Evolutionary conservation across 2,329 filamentous ascomycete species (phyloP), one percentile per base, ranked within the genome.

Genomic region (Monosporascus sp.): DNA sequence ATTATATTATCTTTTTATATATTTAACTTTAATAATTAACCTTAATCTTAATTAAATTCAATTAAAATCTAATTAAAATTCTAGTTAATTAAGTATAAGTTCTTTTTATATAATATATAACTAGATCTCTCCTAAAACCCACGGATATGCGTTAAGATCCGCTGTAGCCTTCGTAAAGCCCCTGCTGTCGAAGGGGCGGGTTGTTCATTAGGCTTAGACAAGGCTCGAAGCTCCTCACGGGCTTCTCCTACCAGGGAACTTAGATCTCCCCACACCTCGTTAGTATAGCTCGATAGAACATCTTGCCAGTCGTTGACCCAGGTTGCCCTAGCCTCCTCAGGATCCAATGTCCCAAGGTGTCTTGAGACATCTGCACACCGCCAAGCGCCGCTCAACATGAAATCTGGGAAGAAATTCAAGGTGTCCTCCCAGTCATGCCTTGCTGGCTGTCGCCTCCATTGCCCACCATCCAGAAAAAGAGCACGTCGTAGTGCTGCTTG

Each of bases 201-300:
- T 37, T 60, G 60, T 17, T 57, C 56, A 36, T 56, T 44, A 14
- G 54, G 52, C 27, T 65, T 61, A 50, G 70, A 64, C 24, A 76
- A 65, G 26, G 72, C 65, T 48, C 78, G 71, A 20, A 88, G 67
- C 64, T 89, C 85, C 46, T 69, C 68, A 53, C 72, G 73, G 4
- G 85, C 86, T 56, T 81, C 76, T 49, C 75, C 71, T 9, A 84
- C 77, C 36, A 87, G 70, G 3, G 79, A 75, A 31, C 76, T 69
- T 20, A 88, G 66, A 53, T 82, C 83, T 20, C 86, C 86, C 86
- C 86, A 89, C 24, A 89, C 85, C 52, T 87, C 81, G 63, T 88
- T 83, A 0, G 77, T 77, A 59, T 87, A 86, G 36, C 74, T 70
- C 2, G 73, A 76, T 24, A 86, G 70, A 7, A 85, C 80, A 43